Evolutionary conservation across 164 flowering plant genomes (phyloP).

Genomic region (Amborella trichopoda): DNA sequence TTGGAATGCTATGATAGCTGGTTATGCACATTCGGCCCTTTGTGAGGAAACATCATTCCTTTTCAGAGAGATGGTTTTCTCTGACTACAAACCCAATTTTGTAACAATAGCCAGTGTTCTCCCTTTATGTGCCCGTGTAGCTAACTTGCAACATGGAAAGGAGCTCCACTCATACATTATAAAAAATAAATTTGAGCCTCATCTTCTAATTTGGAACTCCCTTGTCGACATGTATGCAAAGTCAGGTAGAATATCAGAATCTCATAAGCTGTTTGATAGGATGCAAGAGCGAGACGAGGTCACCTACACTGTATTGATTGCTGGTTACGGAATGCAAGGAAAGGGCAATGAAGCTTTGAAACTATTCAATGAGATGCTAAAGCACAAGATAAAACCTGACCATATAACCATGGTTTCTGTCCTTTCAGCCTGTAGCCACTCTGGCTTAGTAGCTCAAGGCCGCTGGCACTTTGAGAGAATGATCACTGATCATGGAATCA

Average conservation of each 20-base stretch:
- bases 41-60: constrained; percentile 39
- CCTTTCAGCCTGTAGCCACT: constrained; percentile 60
- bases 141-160: constrained; percentile 48
- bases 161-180: constrained; percentile 48
- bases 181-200: constrained; percentile 22
- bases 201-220: constrained; percentile 43
- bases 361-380: constrained; percentile 43
- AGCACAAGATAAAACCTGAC: constrained; percentile 30
- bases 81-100: constrained; percentile 34
- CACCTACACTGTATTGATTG: constrained; percentile 51
- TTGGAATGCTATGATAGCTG: constrained; percentile 56
- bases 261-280: constrained; percentile 31
- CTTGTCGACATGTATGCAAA: constrained; percentile 59
- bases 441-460: constrained; percentile 38
- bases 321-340: constrained; percentile 56
- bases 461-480: constrained; percentile 28
- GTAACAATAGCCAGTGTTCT: constrained; percentile 56
- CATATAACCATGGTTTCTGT: constrained; percentile 55
- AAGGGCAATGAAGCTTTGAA: constrained; percentile 27
- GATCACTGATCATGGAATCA: constrained; percentile 20
- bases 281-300: constrained; percentile 37
- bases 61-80: constrained; percentile 34
- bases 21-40: constrained; percentile 25
- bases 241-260: constrained; percentile 34
- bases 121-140: constrained; percentile 47